A percentile compares a stretch with the other conserved stretches of the same genome.
These are phyloP conservation scores for Hansfordia pulvinata DNA, from an alignment of 2,329 filamentous ascomycete species.

Conservation along the genomic window DNA sequence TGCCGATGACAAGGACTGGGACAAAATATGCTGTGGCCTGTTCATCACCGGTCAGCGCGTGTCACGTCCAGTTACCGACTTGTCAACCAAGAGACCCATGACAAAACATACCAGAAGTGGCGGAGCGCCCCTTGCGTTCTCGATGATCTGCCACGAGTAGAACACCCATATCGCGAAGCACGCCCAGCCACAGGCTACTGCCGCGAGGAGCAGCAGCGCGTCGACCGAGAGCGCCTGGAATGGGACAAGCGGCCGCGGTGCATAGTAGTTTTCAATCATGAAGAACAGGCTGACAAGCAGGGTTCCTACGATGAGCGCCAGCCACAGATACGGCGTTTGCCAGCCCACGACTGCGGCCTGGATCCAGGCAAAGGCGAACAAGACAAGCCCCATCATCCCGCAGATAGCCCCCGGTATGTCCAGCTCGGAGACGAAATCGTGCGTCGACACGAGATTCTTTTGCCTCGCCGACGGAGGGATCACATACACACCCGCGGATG, in stretches of 20 bases:
- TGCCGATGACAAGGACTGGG: constrained; percentile 10
- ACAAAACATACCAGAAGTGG: constrained; percentile 17
- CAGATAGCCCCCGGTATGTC: constrained; percentile 24
- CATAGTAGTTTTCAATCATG: constrained; percentile 33
- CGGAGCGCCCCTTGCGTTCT: constrained; percentile 13
- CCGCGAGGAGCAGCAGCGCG: constrained; percentile 29
- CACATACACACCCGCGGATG: constrained; percentile 15
- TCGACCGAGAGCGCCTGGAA: constrained; percentile 27
- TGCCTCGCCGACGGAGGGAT: constrained; percentile 18
- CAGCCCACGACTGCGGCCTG: constrained; percentile 48
- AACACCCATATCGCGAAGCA: constrained; percentile 25
- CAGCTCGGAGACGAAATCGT: constrained; percentile 14
- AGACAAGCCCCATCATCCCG: constrained; percentile 40
- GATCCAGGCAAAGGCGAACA: constrained; percentile 57
- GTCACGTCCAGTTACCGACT: too few relatives aligned
- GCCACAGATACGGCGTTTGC: constrained; percentile 39
- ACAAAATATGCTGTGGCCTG: constrained; percentile 16
- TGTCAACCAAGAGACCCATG: too few relatives aligned
- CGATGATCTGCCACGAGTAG: constrained; percentile 26
- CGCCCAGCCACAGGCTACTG: constrained; percentile 25
- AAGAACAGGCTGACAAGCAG: constrained; percentile 41
- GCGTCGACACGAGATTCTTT: constrained; percentile 4
- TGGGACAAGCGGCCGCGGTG: constrained; percentile 33
- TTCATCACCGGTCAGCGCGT: constrained; percentile 5
- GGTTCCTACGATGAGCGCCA: constrained; percentile 41